Evolutionary conservation across 768 basidiomycete species (phyloP), one percentile per base, ranked within the genome.

Genomic region (Aureoboletus auriporus): DNA sequence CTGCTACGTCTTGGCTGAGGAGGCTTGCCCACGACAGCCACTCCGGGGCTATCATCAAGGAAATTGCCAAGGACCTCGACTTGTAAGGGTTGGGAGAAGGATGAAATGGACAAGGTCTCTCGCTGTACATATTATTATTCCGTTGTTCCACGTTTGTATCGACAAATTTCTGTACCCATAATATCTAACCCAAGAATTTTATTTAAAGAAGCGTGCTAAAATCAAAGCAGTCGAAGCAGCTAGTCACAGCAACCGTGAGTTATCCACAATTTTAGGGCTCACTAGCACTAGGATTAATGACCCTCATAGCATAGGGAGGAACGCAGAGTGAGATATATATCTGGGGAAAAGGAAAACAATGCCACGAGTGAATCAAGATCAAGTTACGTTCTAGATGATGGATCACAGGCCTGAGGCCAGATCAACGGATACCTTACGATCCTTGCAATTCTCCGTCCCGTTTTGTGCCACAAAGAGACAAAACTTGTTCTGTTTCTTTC

Each of bases 401-500:
- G 26, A 29, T 36, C 28, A 20, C 12, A 41, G n/a, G 20, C 23
- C 14, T 4, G 29, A 42, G 14, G 20, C 14, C 28, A 7, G 23
- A 42, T 36, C 31, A 44, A 23, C 14, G 6, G 8, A 42, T 17
- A 16, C 28, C 20, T 46, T 42, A 59, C 3, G 43, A 39, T 39
- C 30, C 16, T 41, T 48, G 28, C 14, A 45, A 33, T 33, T 54
- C 54, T 64, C 37, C 64, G 48, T 72, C 68, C 41, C 75, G 70
- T 55, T 73, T 76, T 47, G 71, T 71, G 57, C 71, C 70, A 53
- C 75, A 76, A 8, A 76, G 62, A 39, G 61, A 61, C 38, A 76
- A 62, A 45, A 75, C 73, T 36, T 69, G 73, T 42, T 72, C 70
- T 6, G 72, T 71, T 59, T 76, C 75, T 41, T 76, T 73, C 26